Percentiles rank a stretch among this genome's conserved stretches.
These are phyloP conservation scores for Plantago major DNA, from an alignment of 257 asterid genomes.

Conservation along the genomic window DNA sequence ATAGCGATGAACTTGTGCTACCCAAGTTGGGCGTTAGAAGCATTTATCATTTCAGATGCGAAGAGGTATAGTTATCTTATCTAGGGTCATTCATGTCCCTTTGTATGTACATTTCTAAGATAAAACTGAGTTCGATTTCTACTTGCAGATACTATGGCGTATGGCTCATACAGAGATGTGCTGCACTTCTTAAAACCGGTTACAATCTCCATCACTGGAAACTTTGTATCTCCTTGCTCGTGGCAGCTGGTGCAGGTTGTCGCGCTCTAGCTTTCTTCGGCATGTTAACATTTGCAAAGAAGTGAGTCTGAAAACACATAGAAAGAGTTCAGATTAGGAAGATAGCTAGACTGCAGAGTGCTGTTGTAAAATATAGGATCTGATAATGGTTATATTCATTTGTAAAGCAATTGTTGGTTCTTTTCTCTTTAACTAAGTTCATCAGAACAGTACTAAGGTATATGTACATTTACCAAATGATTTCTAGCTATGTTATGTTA, in stretches of 20 bases:
- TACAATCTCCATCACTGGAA: constrained; percentile 22
- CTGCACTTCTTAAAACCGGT: constrained; percentile 20
- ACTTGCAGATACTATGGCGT: constrained; percentile 22
- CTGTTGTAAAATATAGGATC: too few relatives aligned
- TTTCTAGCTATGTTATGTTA: too few relatives aligned
- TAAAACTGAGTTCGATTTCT: not conserved
- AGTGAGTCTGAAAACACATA: too few relatives aligned
- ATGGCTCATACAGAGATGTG: constrained; percentile 27
- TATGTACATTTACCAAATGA: too few relatives aligned
- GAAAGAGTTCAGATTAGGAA: too few relatives aligned
- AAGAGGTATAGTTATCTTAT: constrained; percentile 38
- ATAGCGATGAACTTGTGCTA: constrained; percentile 46
- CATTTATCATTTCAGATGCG: constrained; percentile 77
- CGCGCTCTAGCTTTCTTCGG: constrained; percentile 22
- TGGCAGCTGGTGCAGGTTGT: constrained; percentile 19
- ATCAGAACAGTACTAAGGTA: too few relatives aligned
- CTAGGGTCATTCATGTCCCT: not conserved
- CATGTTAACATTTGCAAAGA: not conserved
- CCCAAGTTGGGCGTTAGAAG: constrained; percentile 94
- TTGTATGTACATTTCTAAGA: not conserved
- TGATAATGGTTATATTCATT: too few relatives aligned
- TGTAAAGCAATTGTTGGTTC: too few relatives aligned
- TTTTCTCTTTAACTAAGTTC: too few relatives aligned
- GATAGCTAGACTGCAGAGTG: too few relatives aligned
- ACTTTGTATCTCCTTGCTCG: constrained; percentile 15